Base-by-base conservation (phyloP, 2,329 filamentous ascomycete species). In the Stemphylium lycopersici region DNA sequence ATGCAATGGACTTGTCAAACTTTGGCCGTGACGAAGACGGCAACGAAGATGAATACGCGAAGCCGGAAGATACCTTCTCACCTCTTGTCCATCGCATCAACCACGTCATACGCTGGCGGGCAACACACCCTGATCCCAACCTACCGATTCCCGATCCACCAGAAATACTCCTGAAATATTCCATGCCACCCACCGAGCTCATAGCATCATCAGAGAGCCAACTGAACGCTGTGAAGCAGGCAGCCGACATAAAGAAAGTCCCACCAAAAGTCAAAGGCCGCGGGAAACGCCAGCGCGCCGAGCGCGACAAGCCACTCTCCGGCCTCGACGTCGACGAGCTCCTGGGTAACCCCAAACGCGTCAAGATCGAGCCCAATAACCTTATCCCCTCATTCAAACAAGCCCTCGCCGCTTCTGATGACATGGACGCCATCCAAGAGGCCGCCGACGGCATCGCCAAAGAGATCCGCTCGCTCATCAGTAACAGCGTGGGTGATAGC, bases 321-420 rank as follows among this genome's bases (percentile, higher is more conserved):
- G 93, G 93, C 16, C 87, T 99, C 36, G 90, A 98, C 66, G 84
- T 98, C 34, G 89, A 93, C 55, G 87, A 86, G 4, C 84, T 98
- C 2, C 85, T 98, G n/a, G 83, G 84, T 40, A 78, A 81, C 53
- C 79, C 83, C 51, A 84, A 81, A 41, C 77, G 77, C 24, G 76
- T 80, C 69, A 81, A 78, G 39, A 87, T 90, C 52, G 83, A 85
- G 7, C 72, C 83, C 0, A 83, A 88, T 8, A 98, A 98, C 60
- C 86, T 93, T 1, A 86, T 98, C 4, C 92, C 95, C 0, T 90
- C 93, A 55, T 97, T 96, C 83, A 96, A 93, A 71, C 91, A 91
- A 72, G 83, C 88, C 3, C 80, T 98, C 13, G 80, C 80, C 1
- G 77, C 78, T 1, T 82, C 88, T 0, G 81, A 85, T 6, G 83